Conservation (phyloP, 345 rosid genomes). For the Lepidium didymum region DNA sequence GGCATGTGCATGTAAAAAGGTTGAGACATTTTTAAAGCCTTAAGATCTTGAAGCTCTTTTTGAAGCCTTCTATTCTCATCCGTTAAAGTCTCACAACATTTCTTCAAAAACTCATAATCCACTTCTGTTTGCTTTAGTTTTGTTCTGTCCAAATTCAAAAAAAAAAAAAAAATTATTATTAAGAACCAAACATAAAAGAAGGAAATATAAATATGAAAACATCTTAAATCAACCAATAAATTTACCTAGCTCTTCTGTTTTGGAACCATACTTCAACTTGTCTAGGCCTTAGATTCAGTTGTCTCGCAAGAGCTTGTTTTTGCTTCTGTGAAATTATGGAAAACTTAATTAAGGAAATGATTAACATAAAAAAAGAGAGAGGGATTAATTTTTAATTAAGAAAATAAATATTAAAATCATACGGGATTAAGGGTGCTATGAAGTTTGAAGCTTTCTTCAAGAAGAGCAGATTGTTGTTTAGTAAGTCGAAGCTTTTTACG, state of each 20-base stretch:
- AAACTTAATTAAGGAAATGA: not conserved
- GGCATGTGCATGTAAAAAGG: conserved; percentile 77
- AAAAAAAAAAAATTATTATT: not conserved
- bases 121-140: conserved; percentile 97
- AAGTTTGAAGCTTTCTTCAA: conserved; percentile 92
- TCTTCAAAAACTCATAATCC: conserved; percentile 89
- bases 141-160: conserved; percentile 48
- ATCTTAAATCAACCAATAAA: not conserved
- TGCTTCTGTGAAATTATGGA: conserved; percentile 49
- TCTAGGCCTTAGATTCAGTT: conserved; percentile 80
- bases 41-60: conserved; percentile 79
- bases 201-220: not conserved
- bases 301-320: conserved; percentile 84
- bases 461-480: conserved; percentile 84
- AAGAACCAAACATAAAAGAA: not conserved
- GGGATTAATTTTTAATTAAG: not conserved
- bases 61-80: conserved; percentile 93
- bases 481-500: conserved; percentile 92
- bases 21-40: conserved; percentile 47
- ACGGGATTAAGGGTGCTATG: conserved; percentile 96
- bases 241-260: conserved; percentile 94
- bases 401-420: conserved; percentile 16
- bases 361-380: not conserved
- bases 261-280: conserved; percentile 99
- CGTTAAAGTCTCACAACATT: conserved; percentile 81